A percentile compares a stretch with the other conserved stretches of the same genome.
phyloP scores from a whole-genome alignment of 805 yeast species.

The Kluyveromyces aestuarii region DNA sequence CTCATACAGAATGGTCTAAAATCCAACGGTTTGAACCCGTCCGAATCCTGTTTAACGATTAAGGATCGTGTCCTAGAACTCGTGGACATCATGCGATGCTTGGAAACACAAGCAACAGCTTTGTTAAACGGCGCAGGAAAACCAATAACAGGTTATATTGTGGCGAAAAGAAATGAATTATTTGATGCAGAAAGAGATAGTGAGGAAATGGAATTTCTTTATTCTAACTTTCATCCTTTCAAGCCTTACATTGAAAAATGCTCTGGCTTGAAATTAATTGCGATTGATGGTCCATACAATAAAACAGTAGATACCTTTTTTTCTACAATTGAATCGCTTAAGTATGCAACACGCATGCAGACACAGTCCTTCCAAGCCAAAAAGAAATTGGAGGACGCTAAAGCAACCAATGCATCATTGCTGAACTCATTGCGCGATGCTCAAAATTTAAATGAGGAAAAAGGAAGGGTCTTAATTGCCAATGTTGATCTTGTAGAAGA shows the following conservation, averaged over 20 bases:
- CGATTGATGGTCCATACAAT: constrained; percentile 55
- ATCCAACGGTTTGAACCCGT: constrained; percentile 39
- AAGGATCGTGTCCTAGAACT: constrained; percentile 26
- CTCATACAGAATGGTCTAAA: constrained; percentile 53
- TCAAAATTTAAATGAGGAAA: constrained; percentile 53
- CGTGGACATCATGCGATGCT: constrained; percentile 35
- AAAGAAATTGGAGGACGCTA: constrained; percentile 66
- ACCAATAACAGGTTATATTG: constrained; percentile 49
- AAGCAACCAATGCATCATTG: constrained; percentile 60
- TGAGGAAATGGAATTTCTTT: constrained; percentile 39
- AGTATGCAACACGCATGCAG: constrained; percentile 63
- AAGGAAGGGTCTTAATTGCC: constrained; percentile 65
- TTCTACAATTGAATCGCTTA: constrained; percentile 76
- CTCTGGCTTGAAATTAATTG: constrained; percentile 30
- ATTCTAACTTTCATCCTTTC: constrained; percentile 67
- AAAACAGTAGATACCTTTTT: constrained; percentile 75
- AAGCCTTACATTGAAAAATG: constrained; percentile 36
- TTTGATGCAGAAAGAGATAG: constrained; percentile 34
- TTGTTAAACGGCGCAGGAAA: constrained; percentile 26
- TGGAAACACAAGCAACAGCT: constrained; percentile 36
- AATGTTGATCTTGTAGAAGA: constrained; percentile 64
- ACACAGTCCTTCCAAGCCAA: constrained; percentile 69
- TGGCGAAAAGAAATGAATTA: constrained; percentile 49
- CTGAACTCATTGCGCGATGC: constrained; percentile 55
- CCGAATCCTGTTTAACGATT: constrained; percentile 27